Percentiles rank a stretch among this genome's conserved stretches.
Conservation (phyloP, 2,329 filamentous ascomycete genomes). For the Hawksworthiomyces lignivorus region DNA sequence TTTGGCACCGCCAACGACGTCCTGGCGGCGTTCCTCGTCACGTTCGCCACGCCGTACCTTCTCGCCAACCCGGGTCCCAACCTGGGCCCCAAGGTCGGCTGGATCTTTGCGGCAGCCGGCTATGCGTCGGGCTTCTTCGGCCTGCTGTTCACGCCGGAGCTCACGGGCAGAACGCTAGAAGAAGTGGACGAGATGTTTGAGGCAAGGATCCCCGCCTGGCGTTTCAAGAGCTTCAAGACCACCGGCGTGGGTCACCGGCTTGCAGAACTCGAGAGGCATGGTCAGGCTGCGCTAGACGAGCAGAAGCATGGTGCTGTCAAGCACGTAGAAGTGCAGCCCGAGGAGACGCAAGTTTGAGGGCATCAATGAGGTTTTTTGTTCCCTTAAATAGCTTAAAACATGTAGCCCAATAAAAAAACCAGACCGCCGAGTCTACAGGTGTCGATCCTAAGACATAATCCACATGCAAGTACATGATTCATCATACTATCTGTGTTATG, state of each 20-base stretch:
- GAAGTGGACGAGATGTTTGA: constrained; percentile 8
- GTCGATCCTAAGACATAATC: no score
- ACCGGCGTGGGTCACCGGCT: constrained; percentile 1
- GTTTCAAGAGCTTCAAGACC: constrained; percentile 4
- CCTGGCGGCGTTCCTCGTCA: constrained; percentile 2
- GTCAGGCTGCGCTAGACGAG: not conserved
- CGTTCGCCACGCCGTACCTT: constrained; percentile 4
- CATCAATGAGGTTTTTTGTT: no score
- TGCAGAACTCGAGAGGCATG: not conserved
- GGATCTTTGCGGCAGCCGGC: constrained; percentile 7
- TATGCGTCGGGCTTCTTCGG: constrained; percentile 2
- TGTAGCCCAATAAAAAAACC: no score
- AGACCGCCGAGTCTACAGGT: no score
- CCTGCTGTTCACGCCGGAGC: constrained; percentile 5
- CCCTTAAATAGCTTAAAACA: no score
- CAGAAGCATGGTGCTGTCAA: constrained; percentile 1
- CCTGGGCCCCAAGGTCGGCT: constrained; percentile 4
- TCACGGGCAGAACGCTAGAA: constrained; percentile 1
- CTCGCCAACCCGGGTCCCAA: constrained; percentile 3
- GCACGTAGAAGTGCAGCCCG: not conserved
- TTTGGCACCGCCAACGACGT: constrained; percentile 5
- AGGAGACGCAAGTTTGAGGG: not conserved
- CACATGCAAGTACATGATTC: no score
- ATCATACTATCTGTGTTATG: no score
- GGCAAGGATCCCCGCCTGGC: constrained; percentile 3